phyloP scores from a whole-genome alignment of 176 grass and related monocot species.

The Paspalum notatum region DNA sequence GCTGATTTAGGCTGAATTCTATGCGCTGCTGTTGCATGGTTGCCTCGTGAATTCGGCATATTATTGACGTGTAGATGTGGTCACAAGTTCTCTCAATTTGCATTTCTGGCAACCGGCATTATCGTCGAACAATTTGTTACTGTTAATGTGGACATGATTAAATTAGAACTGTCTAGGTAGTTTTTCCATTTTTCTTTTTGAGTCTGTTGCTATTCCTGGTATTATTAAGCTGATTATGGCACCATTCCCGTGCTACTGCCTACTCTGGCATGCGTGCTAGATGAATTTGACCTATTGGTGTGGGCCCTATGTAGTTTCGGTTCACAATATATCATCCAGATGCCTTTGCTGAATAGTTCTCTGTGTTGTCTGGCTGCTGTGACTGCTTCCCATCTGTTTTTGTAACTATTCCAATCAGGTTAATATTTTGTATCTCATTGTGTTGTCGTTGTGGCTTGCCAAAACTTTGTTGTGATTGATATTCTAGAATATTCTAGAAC shows the following conservation, averaged over 20 bases:
- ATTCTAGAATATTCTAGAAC: too few species aligned
- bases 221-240: neutral
- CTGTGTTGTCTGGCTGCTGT: neutral
- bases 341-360: neutral
- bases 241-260: neutral
- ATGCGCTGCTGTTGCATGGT: neutral
- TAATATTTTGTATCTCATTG: neutral
- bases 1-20: neutral
- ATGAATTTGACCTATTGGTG: neutral
- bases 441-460: neutral
- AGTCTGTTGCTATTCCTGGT: neutral
- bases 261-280: neutral
- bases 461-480: neutral
- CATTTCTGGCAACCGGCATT: neutral
- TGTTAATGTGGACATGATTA: neutral
- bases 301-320: neutral
- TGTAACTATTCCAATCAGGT: neutral
- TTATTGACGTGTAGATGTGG: neutral
- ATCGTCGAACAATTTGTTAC: neutral
- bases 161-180: neutral
- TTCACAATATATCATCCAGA: neutral
- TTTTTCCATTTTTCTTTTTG: neutral
- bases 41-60: neutral
- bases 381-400: neutral
- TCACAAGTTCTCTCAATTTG: neutral